Evolutionary conservation across 2,329 filamentous ascomycete species (phyloP).

Genomic region (Aspergillus terreus): DNA sequence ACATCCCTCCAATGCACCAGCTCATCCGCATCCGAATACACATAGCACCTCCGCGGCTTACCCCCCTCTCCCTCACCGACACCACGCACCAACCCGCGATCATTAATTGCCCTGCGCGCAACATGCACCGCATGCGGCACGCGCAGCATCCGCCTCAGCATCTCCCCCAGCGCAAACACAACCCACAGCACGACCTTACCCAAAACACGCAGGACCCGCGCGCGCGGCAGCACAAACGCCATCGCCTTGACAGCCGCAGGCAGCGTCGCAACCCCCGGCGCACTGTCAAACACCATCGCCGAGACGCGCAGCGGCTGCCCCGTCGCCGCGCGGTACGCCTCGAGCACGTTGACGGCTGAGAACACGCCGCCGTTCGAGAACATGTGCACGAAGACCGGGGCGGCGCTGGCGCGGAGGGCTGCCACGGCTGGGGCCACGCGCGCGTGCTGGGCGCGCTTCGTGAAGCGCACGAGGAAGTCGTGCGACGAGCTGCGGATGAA

Average conservation of each 20-base stretch:
- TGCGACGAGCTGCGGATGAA: conserved; percentile 36
- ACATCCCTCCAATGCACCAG: conserved; percentile 34
- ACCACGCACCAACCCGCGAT: conserved; percentile 19
- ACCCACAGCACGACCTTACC: conserved; percentile 1
- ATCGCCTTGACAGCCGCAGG: conserved; percentile 28
- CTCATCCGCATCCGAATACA: conserved; percentile 39
- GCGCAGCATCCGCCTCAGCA: conserved; percentile 16
- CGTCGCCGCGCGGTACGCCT: conserved; percentile 32
- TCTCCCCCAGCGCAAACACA: conserved; percentile 18
- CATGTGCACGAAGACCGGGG: conserved; percentile 40
- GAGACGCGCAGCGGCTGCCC: conserved; percentile 35
- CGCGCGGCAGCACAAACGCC: conserved; percentile 32
- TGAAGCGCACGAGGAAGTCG: conserved; percentile 30
- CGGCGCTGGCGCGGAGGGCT: conserved; percentile 25
- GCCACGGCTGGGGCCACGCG: conserved; percentile 34
- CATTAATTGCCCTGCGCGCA: conserved; percentile 30
- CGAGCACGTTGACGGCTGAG: conserved; percentile 37
- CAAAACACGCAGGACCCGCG: conserved; percentile 20
- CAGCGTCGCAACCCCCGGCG: conserved; percentile 37
- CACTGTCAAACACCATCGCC: conserved; percentile 45
- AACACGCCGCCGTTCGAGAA: conserved; percentile 51
- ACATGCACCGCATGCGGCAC: conserved; percentile 22
- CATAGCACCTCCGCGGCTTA: conserved; percentile 26
- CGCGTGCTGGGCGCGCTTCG: conserved; percentile 20
- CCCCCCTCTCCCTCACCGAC: conserved; percentile 9